Evolutionary conservation across 768 basidiomycete species (phyloP), one percentile per base, ranked within the genome.

Genomic region (Inosperma sp.): DNA sequence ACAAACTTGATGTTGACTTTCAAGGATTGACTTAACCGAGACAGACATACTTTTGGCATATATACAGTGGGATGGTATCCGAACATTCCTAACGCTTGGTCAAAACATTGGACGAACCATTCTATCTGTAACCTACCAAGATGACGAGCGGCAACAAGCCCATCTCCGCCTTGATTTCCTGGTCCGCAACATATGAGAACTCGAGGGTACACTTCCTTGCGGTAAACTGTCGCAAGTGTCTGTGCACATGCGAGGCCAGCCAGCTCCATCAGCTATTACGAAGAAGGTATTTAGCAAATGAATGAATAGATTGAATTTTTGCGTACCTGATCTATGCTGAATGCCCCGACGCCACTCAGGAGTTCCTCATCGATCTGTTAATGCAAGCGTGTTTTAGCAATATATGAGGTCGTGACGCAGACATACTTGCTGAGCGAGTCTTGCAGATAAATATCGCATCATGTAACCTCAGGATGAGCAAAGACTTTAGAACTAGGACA

Each of bases 131-230:
- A 62, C 80, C 48, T 57, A 89, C 91, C 83, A 7, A 99, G 79
- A 70, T 99, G 96, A 36, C 95, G 77, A 35, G 96, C 96, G 23
- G 96, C 96, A 21, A 97, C 95, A 0, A 99, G 73, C 3, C 96
- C 96, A 68, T 99, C 96, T 10, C 96, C 96, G 68, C 81, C 92
- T 74, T 98, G 95, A 62, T 98, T 98, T 34, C 96, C 96, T 6
- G 96, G 94, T 14, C 96, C 96, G 64, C 94, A 97, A 61, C 90
- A 93, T 9, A 98, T 89, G n/a, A 98, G 73, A 5, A 98, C 91
- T 9, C 82, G 79, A 30, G 77, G 78, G 65, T 89, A 82, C 37
- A 73, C 77, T 3, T 83, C 80, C 25, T 77, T 81, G 33, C 72
- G 73, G 64, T 91, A 98, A 0, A 83, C 81, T n/a, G 74, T 84